Conservation (phyloP, 352 stramenopile species). For the Pseudoperonospora humuli region DNA sequence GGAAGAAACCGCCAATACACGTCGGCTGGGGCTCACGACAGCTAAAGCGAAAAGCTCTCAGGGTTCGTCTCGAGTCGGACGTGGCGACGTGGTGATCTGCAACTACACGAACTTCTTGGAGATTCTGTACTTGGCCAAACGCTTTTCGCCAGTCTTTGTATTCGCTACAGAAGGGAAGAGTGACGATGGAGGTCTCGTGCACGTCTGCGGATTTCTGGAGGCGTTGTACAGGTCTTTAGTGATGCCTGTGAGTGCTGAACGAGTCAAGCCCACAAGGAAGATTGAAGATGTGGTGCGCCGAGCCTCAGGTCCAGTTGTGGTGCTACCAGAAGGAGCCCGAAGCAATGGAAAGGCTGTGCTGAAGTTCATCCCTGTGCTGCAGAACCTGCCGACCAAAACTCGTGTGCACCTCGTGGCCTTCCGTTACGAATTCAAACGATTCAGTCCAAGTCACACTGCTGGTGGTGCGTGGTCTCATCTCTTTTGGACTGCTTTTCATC, state of each 20-base stretch:
- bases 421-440: constrained; percentile 70
- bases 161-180: constrained; percentile 43
- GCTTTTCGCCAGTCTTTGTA: constrained; percentile 76
- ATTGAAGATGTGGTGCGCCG: constrained; percentile 59
- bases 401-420: constrained; percentile 71
- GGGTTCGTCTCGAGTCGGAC: constrained; percentile 29
- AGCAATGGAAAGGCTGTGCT: constrained; percentile 79
- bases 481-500: constrained; percentile 57
- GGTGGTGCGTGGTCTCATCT: constrained; percentile 50
- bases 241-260: constrained; percentile 31
- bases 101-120: constrained; percentile 82
- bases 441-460: constrained; percentile 64
- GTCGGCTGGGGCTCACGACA: constrained; percentile 54
- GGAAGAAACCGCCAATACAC: constrained; percentile 64
- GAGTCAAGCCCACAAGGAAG: constrained; percentile 42
- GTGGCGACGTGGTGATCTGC: constrained; percentile 64
- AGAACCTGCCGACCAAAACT: constrained; percentile 41
- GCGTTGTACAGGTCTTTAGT: constrained; percentile 52
- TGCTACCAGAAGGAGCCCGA: constrained; percentile 69
- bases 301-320: constrained; percentile 52
- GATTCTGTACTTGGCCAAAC: constrained; percentile 63
- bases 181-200: constrained; percentile 46
- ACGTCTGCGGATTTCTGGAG: constrained; percentile 57
- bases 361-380: constrained; percentile 57
- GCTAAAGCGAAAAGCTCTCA: constrained; percentile 20